Conservation (phyloP, 768 basidiomycete species). For the Sutorius australiensis region DNA sequence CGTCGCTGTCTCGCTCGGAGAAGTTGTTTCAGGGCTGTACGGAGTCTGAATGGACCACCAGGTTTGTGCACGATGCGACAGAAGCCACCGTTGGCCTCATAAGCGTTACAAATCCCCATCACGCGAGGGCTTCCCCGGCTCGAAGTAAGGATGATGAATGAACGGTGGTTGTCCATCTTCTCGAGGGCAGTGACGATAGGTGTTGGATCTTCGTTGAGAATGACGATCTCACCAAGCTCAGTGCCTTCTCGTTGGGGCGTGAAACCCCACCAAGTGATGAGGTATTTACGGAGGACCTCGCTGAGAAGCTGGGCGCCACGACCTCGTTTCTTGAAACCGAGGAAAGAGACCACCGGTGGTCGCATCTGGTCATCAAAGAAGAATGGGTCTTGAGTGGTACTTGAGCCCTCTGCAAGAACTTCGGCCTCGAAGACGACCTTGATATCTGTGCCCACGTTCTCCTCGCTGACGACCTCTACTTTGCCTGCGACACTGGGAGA, state of each 20-base stretch:
- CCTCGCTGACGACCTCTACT: constrained; percentile 91
- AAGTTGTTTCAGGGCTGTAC: constrained; percentile 53
- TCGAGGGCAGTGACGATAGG: constrained; percentile 56
- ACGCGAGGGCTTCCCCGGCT: constrained; percentile 61
- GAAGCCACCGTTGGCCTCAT: constrained; percentile 80
- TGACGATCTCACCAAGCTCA: constrained; percentile 64
- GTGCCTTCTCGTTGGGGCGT: constrained; percentile 38
- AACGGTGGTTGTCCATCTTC: constrained; percentile 51
- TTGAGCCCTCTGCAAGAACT: constrained; percentile 37
- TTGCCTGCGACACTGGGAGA: constrained; percentile 86
- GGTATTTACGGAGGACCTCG: constrained; percentile 59
- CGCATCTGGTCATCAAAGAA: constrained; percentile 37
- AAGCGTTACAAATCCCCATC: constrained; percentile 61
- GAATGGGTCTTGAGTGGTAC: constrained; percentile 45
- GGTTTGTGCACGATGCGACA: constrained; percentile 90
- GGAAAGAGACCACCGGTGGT: constrained; percentile 58
- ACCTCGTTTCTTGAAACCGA: constrained; percentile 65
- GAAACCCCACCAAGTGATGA: constrained; percentile 77
- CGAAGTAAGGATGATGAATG: constrained; percentile 74
- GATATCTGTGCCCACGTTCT: constrained; percentile 88
- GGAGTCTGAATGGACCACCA: constrained; percentile 74
- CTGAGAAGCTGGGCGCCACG: constrained; percentile 66
- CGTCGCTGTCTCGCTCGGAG: constrained; percentile 32
- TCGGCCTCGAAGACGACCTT: constrained; percentile 81
- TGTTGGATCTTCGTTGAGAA: constrained; percentile 75